Conservation (phyloP, 2,329 filamentous ascomycete genomes). For the Rhinocladiella similis region DNA sequence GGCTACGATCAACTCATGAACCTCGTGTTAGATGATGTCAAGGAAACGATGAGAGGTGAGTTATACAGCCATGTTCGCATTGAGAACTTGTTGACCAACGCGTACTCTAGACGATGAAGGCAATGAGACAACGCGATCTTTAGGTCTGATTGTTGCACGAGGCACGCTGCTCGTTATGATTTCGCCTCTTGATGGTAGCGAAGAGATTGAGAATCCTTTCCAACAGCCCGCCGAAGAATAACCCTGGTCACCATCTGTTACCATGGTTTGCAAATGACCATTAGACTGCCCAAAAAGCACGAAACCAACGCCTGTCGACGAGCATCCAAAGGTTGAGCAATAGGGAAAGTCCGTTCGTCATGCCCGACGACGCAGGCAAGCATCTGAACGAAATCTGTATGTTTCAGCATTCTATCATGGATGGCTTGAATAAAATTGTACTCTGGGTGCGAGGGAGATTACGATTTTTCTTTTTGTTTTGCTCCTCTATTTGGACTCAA, state of each 20-base stretch:
- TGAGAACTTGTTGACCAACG: slow-evolving; percentile 17
- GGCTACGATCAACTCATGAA: slow-evolving; percentile 99
- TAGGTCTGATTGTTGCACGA: slow-evolving; percentile 85
- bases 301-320: too few relatives aligned
- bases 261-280: background rate
- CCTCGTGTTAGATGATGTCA: slow-evolving; percentile 89
- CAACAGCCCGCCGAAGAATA: slow-evolving; percentile 66
- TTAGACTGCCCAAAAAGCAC: background rate
- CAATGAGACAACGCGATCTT: slow-evolving; percentile 75
- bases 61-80: background rate
- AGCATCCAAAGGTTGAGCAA: too few relatives aligned
- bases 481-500: slow-evolving; percentile 2
- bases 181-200: slow-evolving; percentile 89
- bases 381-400: background rate
- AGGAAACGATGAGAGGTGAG: slow-evolving; percentile 84
- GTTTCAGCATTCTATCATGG: background rate
- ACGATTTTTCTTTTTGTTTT: slow-evolving; percentile 10
- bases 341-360: too few relatives aligned
- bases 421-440: background rate
- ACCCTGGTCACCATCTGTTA: slow-evolving; percentile 8
- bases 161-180: slow-evolving; percentile 92
- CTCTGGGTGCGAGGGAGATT: slow-evolving; percentile 6
- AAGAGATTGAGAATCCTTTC: slow-evolving; percentile 95
- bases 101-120: slow-evolving; percentile 76
- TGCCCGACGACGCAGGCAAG: background rate